A percentile compares a stretch with the other conserved stretches of the same genome.
phyloP scores from a whole-genome alignment of 371 early-diverging fungal species.

The Mortierella sp. region DNA sequence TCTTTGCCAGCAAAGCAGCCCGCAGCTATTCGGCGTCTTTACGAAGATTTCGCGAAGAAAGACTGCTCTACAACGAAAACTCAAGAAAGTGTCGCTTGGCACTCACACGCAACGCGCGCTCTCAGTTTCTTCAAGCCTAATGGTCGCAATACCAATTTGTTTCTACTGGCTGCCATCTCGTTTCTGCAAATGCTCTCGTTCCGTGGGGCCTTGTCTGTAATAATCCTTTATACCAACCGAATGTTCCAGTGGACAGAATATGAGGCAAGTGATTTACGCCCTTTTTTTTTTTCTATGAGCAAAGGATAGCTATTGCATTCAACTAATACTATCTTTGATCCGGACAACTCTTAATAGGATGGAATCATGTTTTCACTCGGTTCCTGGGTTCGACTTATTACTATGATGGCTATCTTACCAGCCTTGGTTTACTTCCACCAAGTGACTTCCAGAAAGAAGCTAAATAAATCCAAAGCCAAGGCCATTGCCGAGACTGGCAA shows the following conservation, averaged over 20 bases:
- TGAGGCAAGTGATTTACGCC: conserved; percentile 17
- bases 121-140: conserved; percentile 47
- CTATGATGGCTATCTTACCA: conserved; percentile 32
- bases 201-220: conserved; percentile 36
- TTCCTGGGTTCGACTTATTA: conserved; percentile 25
- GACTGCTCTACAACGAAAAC: not conserved
- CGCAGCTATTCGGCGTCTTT: conserved; percentile 15
- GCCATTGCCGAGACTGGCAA: not conserved
- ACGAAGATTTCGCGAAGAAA: conserved; percentile 4
- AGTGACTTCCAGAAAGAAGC: conserved; percentile 21
- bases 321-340: not conserved
- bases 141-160: conserved; percentile 46
- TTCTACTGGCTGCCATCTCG: conserved; percentile 41
- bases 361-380: conserved; percentile 41
- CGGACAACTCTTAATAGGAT: conserved; percentile 10
- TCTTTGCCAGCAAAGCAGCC: conserved; percentile 52
- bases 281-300: not conserved
- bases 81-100: conserved; percentile 28
- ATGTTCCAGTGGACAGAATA: conserved; percentile 43
- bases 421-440: conserved; percentile 31
- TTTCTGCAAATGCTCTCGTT: conserved; percentile 37
- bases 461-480: conserved; percentile 1
- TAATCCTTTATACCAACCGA: conserved; percentile 42
- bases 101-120: conserved; percentile 28
- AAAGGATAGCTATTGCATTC: not conserved